A percentile compares a stretch with the other conserved stretches of the same genome.
Evolutionary conservation across 208 protist species (phyloP).

Genomic region (Crithidia expoeki): DNA sequence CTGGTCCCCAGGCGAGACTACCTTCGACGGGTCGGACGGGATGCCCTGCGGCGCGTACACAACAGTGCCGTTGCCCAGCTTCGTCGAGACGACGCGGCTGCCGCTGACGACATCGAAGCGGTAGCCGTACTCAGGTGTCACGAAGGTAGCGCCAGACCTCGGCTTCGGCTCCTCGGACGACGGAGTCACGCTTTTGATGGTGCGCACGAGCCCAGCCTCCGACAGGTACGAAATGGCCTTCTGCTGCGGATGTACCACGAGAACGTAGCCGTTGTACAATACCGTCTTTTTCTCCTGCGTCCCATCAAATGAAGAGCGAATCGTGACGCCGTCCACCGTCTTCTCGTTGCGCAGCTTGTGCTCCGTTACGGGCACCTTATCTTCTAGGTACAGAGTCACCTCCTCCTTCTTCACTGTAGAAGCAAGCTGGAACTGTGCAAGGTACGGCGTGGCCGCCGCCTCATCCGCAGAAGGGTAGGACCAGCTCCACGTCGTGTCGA

Average conservation of each 20-base stretch:
- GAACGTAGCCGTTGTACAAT: constrained; percentile 50
- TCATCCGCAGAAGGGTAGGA: constrained; percentile 27
- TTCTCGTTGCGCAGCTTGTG: constrained; percentile 53
- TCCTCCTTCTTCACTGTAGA: constrained; percentile 70
- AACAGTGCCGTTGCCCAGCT: constrained; percentile 68
- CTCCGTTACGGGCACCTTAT: constrained; percentile 36
- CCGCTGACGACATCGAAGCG: constrained; percentile 55
- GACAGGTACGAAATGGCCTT: constrained; percentile 63
- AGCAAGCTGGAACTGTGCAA: constrained; percentile 46
- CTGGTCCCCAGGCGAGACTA: constrained; percentile 40
- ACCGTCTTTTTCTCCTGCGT: constrained; percentile 56
- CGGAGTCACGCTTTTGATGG: constrained; percentile 53
- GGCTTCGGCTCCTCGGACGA: constrained; percentile 42
- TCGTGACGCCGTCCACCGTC: constrained; percentile 51
- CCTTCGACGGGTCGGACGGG: constrained; percentile 39
- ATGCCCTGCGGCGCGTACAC: constrained; percentile 70
- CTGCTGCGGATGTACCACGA: constrained; percentile 66
- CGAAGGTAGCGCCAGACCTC: constrained; percentile 47
- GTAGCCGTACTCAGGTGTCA: constrained; percentile 67
- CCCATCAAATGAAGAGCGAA: constrained; percentile 58
- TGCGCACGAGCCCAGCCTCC: constrained; percentile 38
- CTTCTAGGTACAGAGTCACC: constrained; percentile 50
- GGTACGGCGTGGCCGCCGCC: constrained; percentile 1
- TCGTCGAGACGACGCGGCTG: constrained; percentile 64
- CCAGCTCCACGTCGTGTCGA: constrained; percentile 71